phyloP scores from a whole-genome alignment of 2,329 filamentous ascomycete species.

The Hymenotorrendiella dingleyae region DNA sequence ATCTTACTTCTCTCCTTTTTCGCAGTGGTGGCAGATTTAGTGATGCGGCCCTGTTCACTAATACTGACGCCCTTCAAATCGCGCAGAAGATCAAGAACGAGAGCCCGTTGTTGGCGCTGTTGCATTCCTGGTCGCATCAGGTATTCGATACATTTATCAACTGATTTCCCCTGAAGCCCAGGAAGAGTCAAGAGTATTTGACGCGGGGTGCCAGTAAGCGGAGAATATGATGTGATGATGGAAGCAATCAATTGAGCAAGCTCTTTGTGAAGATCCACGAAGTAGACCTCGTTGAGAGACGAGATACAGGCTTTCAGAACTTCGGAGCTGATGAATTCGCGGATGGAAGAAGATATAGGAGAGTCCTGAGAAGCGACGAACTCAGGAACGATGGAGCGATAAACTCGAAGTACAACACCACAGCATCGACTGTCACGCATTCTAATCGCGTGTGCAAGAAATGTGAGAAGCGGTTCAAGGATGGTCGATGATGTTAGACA shows the following conservation, averaged over 20 bases:
- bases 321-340: slow-evolving; percentile 84
- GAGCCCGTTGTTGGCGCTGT: slow-evolving; percentile 70
- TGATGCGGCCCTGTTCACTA: slow-evolving; percentile 84
- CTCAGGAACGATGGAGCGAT: slow-evolving; percentile 76
- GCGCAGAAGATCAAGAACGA: slow-evolving; percentile 79
- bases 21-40: slow-evolving; percentile 42
- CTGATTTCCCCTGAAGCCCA: slow-evolving; percentile 62
- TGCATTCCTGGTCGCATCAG: slow-evolving; percentile 53
- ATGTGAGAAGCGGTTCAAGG: slow-evolving; percentile 82
- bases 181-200: slow-evolving; percentile 75
- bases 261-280: slow-evolving; percentile 92
- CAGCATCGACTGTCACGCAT: slow-evolving; percentile 89
- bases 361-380: slow-evolving; percentile 54
- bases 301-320: slow-evolving; percentile 86
- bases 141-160: slow-evolving; percentile 58
- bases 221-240: slow-evolving; percentile 72
- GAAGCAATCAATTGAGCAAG: slow-evolving; percentile 81
- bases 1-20: slow-evolving; percentile 49
- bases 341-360: slow-evolving; percentile 53
- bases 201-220: slow-evolving; percentile 63
- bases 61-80: slow-evolving; percentile 87
- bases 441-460: slow-evolving; percentile 83
- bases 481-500: slow-evolving; percentile 72
- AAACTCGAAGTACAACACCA: slow-evolving; percentile 76
- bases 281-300: slow-evolving; percentile 90